phyloP scores from a whole-genome alignment of 306 rosid genomes.

The Vachellia collinsii region DNA sequence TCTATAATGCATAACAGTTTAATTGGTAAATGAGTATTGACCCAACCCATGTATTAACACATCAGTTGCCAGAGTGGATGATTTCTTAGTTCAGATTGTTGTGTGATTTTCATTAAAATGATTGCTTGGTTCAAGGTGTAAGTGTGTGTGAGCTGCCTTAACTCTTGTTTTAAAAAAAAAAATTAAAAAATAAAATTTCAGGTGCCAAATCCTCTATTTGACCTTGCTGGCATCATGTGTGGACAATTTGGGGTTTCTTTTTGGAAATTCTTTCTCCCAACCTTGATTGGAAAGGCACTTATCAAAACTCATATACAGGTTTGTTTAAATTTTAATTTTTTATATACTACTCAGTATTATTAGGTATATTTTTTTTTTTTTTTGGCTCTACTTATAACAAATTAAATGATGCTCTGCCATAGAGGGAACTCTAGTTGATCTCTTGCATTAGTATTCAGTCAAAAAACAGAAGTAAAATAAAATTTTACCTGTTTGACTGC shows the following conservation, averaged over 20 bases:
- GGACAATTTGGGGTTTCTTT: constrained; percentile 96
- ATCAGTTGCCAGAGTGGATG: constrained; percentile 1
- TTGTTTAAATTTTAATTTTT: constrained; percentile 22
- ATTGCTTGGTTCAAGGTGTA: constrained; percentile 25
- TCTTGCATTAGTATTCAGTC: not conserved
- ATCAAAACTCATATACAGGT: constrained; percentile 98
- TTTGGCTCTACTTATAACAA: not conserved
- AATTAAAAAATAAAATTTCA: constrained; percentile 36
- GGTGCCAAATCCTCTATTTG: constrained; percentile 99
- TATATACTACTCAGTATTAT: not conserved
- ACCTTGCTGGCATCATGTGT: constrained; percentile 99
- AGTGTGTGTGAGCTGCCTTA: constrained; percentile 21
- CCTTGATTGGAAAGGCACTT: constrained; percentile 91
- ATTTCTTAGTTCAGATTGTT: constrained; percentile 10
- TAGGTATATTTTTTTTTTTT: not conserved
- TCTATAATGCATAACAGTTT: constrained; percentile 2
- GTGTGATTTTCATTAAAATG: not conserved
- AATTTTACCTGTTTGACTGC: not conserved
- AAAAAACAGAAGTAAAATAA: not conserved
- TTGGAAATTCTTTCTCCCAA: constrained; percentile 86
- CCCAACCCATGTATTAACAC: not conserved
- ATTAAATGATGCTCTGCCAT: not conserved
- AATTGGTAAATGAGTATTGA: constrained; percentile 12
- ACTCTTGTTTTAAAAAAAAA: constrained; percentile 9
- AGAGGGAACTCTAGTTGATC: not conserved